These are phyloP conservation scores for Penicillium flavigenum DNA, from an alignment of 495 filamentous ascomycete species.

Conservation along the genomic window DNA sequence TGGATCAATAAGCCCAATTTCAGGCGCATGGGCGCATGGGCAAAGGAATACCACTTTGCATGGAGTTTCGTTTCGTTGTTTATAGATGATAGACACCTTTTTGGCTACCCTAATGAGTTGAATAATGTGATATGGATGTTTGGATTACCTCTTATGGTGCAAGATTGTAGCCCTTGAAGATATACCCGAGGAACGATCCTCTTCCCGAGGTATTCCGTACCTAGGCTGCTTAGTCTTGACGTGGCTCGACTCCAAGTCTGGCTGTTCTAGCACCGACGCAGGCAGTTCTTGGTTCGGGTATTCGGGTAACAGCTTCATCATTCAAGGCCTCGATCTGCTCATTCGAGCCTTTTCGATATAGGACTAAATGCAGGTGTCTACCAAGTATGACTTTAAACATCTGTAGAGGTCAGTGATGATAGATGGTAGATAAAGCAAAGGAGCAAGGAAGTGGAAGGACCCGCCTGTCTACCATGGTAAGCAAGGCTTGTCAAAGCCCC, in stretches of 20 bases:
- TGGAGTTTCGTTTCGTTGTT: constrained; percentile 26
- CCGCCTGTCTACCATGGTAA: background rate
- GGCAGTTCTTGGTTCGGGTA: background rate
- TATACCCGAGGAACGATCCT: background rate
- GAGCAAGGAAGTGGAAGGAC: background rate
- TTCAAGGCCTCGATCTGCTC: background rate
- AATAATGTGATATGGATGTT: constrained; percentile 25
- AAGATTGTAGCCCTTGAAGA: background rate
- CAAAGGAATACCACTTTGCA: constrained; percentile 20
- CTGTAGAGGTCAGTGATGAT: background rate
- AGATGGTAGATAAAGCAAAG: too few species aligned
- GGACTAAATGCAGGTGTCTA: background rate
- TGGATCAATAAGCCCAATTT: constrained; percentile 14
- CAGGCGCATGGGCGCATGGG: constrained; percentile 19
- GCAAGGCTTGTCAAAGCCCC: background rate
- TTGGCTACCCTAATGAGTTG: constrained; percentile 20
- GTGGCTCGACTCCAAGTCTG: background rate
- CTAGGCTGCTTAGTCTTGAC: background rate
- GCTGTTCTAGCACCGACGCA: background rate
- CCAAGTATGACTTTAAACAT: background rate
- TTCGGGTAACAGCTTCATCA: background rate
- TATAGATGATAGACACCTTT: constrained; percentile 29
- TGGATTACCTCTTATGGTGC: background rate
- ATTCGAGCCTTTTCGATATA: background rate
- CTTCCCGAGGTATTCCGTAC: background rate